These are phyloP conservation scores for Amphichorda felina DNA, from an alignment of 2,329 filamentous ascomycete species.

Conservation along the genomic window DNA sequence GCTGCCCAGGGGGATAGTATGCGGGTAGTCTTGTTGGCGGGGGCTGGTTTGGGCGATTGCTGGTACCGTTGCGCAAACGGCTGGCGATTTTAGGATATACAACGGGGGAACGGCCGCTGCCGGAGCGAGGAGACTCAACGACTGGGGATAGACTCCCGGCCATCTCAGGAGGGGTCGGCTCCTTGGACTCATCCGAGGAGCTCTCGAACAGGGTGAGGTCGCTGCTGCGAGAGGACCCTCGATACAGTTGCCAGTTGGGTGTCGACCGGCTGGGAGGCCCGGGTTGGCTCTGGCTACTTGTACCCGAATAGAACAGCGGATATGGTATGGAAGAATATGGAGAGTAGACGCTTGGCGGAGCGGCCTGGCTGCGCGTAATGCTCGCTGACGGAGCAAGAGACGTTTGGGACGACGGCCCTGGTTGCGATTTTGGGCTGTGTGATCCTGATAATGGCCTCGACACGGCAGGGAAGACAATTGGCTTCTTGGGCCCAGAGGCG, in stretches of 20 bases:
- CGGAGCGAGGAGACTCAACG: conserved; percentile 29
- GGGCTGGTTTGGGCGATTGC: conserved; percentile 5
- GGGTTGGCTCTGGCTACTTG: not conserved
- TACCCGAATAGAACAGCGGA: conserved; percentile 2
- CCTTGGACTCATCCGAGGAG: conserved; percentile 3
- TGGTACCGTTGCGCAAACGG: not conserved
- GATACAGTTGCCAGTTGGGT: not conserved
- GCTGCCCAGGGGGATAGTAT: conserved; percentile 23
- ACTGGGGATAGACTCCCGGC: conserved; percentile 33
- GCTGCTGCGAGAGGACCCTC: conserved; percentile 1
- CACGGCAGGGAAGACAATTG: not conserved
- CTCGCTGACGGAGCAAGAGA: conserved; percentile 16
- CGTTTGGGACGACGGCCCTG: not conserved
- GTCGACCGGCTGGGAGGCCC: not conserved
- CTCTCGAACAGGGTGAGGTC: conserved; percentile 3
- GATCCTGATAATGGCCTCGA: not conserved
- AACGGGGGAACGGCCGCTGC: conserved; percentile 16
- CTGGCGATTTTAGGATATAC: not conserved
- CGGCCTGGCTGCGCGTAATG: conserved; percentile 14
- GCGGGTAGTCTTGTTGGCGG: conserved; percentile 20
- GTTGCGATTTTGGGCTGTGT: not conserved
- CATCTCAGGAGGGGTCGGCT: conserved; percentile 8
- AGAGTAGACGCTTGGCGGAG: conserved; percentile 23
- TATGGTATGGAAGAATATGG: conserved; percentile 11
- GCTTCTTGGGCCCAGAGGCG: not conserved